Conservation (phyloP, 805 yeast species). For the Metschnikowia noctiluminum region DNA sequence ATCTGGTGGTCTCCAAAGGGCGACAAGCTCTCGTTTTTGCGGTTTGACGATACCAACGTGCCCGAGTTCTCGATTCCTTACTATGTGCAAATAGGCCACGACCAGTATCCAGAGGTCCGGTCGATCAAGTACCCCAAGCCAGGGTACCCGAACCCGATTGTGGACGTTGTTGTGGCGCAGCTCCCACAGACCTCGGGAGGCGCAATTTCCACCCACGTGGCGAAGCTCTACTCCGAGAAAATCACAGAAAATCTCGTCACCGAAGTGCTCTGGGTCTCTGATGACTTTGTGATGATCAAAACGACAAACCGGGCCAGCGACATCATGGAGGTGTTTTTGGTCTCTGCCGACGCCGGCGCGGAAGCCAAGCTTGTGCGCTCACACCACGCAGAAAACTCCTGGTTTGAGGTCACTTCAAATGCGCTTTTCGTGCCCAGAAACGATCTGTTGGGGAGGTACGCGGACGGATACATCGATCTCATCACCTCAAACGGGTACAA, state of each 20-base stretch:
- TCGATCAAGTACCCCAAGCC: slow-evolving; percentile 77
- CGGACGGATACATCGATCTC: slow-evolving; percentile 77
- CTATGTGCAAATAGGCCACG: slow-evolving; percentile 52
- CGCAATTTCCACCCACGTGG: slow-evolving; percentile 9
- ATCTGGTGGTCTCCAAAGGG: slow-evolving; percentile 89
- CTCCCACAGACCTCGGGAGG: slow-evolving; percentile 13
- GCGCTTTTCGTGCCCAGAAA: slow-evolving; percentile 36
- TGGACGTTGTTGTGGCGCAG: slow-evolving; percentile 30
- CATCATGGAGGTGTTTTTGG: slow-evolving; percentile 47
- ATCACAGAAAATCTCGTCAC: slow-evolving; percentile 44
- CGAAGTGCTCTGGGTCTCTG: slow-evolving; percentile 58
- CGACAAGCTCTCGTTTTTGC: slow-evolving; percentile 56
- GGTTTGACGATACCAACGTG: slow-evolving; percentile 71
- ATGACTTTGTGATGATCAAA: slow-evolving; percentile 49
- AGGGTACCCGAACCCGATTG: slow-evolving; percentile 71
- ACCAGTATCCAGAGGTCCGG: slow-evolving; percentile 46
- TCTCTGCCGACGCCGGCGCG: slow-evolving; percentile 30
- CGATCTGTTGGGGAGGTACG: slow-evolving; percentile 30
- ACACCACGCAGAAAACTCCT: slow-evolving; percentile 53
- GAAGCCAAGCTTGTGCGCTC: slow-evolving; percentile 36
- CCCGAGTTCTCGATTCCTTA: slow-evolving; percentile 73
- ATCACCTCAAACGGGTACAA: slow-evolving; percentile 55
- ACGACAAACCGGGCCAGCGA: slow-evolving; percentile 63
- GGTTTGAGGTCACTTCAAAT: slow-evolving; percentile 47
- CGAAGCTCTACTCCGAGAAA: slow-evolving; percentile 7